Conservation (phyloP, 495 filamentous ascomycete species). For the Tuber magnatum region DNA sequence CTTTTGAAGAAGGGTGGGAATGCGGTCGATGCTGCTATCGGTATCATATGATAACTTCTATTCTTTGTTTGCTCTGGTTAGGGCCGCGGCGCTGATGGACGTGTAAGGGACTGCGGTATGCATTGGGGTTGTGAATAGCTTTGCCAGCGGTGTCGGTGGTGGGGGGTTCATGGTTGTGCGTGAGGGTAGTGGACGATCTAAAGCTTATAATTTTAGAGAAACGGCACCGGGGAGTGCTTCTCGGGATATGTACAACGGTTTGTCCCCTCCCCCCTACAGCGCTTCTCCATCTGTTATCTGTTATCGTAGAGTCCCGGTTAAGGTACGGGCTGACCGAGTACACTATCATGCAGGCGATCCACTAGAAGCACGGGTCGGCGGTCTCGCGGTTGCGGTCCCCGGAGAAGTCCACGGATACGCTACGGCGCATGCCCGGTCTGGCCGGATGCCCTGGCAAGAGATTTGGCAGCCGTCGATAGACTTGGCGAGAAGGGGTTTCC, state of each 20-base stretch:
- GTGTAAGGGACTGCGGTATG: slow-evolving; percentile 34
- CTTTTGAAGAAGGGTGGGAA: slow-evolving; percentile 39
- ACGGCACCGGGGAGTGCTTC: slow-evolving; percentile 28
- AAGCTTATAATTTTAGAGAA: slow-evolving; percentile 40
- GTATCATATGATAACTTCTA: slow-evolving; percentile 10
- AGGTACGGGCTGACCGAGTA: background rate
- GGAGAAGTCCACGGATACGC: slow-evolving; percentile 39
- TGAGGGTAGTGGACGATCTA: slow-evolving; percentile 28
- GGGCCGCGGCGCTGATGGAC: background rate
- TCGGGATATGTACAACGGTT: slow-evolving; percentile 39
- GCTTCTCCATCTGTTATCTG: background rate
- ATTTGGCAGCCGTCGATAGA: slow-evolving; percentile 35
- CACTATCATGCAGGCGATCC: slow-evolving; percentile 21
- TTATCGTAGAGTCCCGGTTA: background rate
- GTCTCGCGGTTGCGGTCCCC: slow-evolving; percentile 35
- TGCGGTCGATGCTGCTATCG: slow-evolving; percentile 38
- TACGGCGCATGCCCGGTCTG: slow-evolving; percentile 31
- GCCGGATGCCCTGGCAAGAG: slow-evolving; percentile 35
- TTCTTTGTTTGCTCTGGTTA: background rate
- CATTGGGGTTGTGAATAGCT: slow-evolving; percentile 38
- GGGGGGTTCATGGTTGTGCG: slow-evolving; percentile 40
- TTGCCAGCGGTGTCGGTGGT: slow-evolving; percentile 37
- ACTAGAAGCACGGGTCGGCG: slow-evolving; percentile 30
- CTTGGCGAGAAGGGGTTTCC: slow-evolving; percentile 30
- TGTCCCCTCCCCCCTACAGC: slow-evolving; percentile 4